A percentile compares a stretch with the other conserved stretches of the same genome.
Evolutionary conservation across 225 moss, liverwort and hornwort species (phyloP).

Genomic region (Takakia lepidozioides): DNA sequence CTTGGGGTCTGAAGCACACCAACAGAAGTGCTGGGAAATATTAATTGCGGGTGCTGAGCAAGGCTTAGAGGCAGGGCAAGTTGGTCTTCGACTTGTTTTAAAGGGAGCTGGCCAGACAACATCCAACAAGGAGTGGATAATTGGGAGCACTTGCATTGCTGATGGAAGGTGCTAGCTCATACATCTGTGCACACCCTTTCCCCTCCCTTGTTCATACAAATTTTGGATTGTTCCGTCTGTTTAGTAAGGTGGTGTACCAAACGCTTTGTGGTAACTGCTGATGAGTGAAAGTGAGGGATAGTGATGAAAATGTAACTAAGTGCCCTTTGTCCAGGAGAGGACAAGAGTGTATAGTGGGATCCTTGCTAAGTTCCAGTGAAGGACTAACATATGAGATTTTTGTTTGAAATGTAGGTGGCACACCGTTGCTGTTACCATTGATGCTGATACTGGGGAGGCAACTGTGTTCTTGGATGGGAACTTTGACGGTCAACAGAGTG

Average conservation of each 20-base stretch:
- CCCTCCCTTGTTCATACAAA: too few species aligned
- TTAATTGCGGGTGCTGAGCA: slow-evolving; percentile 96
- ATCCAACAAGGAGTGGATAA: slow-evolving; percentile 83
- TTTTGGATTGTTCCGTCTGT: too few species aligned
- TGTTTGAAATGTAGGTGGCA: slow-evolving; percentile 63
- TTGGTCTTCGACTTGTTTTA: slow-evolving; percentile 86
- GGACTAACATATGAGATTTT: too few species aligned
- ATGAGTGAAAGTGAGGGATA: too few species aligned
- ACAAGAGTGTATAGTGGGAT: too few species aligned
- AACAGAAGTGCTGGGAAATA: slow-evolving; percentile 94
- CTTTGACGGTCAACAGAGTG: slow-evolving; percentile 81
- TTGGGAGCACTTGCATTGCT: slow-evolving; percentile 82
- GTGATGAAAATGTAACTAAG: too few species aligned
- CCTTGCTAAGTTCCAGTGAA: too few species aligned
- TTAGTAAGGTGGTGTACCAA: too few species aligned
- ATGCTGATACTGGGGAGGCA: slow-evolving; percentile 83
- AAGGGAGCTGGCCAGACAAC: slow-evolving; percentile 96
- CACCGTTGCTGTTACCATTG: slow-evolving; percentile 83
- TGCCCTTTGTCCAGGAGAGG: too few species aligned
- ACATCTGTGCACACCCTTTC: too few species aligned
- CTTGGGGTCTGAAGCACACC: slow-evolving; percentile 72
- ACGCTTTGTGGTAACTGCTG: too few species aligned
- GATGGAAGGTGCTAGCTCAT: slow-evolving; percentile 65
- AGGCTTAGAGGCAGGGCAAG: slow-evolving; percentile 94
- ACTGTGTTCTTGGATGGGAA: slow-evolving; percentile 78